These are phyloP conservation scores for Puccinellia tenuiflora DNA, from an alignment of 176 grass and related monocot genomes.

Conservation along the genomic window DNA sequence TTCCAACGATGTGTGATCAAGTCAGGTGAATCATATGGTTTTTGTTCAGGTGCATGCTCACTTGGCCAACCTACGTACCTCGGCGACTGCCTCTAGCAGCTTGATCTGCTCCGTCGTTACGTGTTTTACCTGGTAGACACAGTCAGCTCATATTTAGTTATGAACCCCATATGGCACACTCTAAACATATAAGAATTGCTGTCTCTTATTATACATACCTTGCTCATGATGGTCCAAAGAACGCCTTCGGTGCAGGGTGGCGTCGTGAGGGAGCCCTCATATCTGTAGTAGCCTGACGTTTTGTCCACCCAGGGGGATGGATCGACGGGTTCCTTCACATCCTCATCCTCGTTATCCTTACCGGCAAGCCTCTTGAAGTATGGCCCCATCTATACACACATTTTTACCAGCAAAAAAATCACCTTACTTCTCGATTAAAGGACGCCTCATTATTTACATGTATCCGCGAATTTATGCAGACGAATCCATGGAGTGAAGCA, in stretches of 20 bases:
- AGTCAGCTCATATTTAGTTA: background rate
- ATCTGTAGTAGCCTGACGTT: conserved; percentile 75
- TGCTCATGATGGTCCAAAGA: conserved; percentile 65
- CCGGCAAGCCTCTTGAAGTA: conserved; percentile 48
- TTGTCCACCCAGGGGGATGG: conserved; percentile 31
- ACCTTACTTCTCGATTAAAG: background rate
- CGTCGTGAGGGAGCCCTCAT: conserved; percentile 71
- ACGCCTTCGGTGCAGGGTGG: conserved; percentile 82
- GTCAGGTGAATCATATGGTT: background rate
- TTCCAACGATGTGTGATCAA: background rate
- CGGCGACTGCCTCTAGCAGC: background rate
- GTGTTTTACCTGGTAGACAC: conserved; percentile 15
- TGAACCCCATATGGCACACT: background rate
- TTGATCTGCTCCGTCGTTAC: conserved; percentile 16
- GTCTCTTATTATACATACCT: conserved; percentile 36
- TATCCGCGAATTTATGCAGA: background rate
- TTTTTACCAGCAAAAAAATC: background rate
- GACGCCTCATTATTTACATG: too few species aligned
- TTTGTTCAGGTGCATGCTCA: background rate
- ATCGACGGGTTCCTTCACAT: conserved; percentile 32
- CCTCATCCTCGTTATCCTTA: conserved; percentile 21
- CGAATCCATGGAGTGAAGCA: background rate
- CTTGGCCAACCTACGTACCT: background rate
- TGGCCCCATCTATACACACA: conserved; percentile 41
- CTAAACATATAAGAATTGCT: background rate